Conservation (phyloP, 805 yeast genomes). For the Phaffomyces thermotolerans region DNA sequence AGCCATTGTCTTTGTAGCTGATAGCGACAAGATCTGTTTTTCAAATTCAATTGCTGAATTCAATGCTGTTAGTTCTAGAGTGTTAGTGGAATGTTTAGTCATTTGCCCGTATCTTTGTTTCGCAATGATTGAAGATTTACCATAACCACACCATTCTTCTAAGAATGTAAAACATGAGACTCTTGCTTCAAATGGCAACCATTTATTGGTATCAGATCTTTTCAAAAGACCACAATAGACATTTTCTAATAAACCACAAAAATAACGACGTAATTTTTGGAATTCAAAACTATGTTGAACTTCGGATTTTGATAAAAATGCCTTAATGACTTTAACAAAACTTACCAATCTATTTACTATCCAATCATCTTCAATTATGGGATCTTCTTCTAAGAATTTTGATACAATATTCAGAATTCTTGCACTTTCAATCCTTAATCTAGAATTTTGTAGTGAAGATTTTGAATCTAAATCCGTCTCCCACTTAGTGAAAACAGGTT, state of each 20-base stretch:
- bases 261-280: conserved; percentile 74
- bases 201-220: conserved; percentile 34
- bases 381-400: conserved; percentile 45
- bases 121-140: conserved; percentile 52
- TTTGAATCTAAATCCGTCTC: conserved; percentile 35
- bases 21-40: conserved; percentile 55
- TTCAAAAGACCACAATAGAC: conserved; percentile 52
- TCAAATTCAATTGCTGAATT: conserved; percentile 79
- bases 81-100: conserved; percentile 35
- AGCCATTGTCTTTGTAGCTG: conserved; percentile 82
- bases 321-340: conserved; percentile 55
- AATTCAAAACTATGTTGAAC: conserved; percentile 62
- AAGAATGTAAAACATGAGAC: conserved; percentile 74
- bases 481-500: conserved; percentile 52
- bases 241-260: conserved; percentile 73
- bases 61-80: conserved; percentile 39
- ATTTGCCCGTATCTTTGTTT: conserved; percentile 59
- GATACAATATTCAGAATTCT: conserved; percentile 70
- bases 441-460: conserved; percentile 30
- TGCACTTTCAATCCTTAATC: conserved; percentile 65
- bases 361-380: conserved; percentile 58
- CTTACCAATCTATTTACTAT: conserved; percentile 55
- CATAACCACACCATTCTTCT: conserved; percentile 94
- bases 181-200: conserved; percentile 84
- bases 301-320: conserved; percentile 45